These are phyloP conservation scores for Sporothrix inflata DNA, from an alignment of 2,329 filamentous ascomycete species.

Conservation along the genomic window DNA sequence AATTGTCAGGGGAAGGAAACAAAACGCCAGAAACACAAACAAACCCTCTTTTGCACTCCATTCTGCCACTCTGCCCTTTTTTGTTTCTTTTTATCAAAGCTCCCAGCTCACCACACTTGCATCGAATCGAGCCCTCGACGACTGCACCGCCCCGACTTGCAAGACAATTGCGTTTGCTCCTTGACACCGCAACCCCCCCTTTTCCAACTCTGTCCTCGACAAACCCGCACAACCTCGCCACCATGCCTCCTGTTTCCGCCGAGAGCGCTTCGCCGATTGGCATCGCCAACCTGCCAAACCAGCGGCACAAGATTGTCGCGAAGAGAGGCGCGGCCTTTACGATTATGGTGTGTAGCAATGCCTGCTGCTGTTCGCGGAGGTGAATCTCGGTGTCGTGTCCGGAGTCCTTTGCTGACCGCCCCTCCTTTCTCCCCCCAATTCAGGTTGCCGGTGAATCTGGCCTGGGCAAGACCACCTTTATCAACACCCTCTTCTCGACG, in stretches of 20 bases:
- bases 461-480: slow-evolving; percentile 98
- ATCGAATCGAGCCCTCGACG: slow-evolving; percentile 12
- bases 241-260: slow-evolving; percentile 60
- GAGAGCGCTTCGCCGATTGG: slow-evolving; percentile 70
- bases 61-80: slow-evolving; percentile 12
- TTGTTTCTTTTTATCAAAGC: slow-evolving; percentile 12
- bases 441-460: slow-evolving; percentile 98
- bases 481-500: slow-evolving; percentile 99
- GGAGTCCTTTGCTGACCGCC: slow-evolving; percentile 19
- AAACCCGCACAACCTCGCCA: slow-evolving; percentile 35
- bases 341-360: slow-evolving; percentile 78
- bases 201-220: slow-evolving; percentile 25
- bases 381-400: neutral
- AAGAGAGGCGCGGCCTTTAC: slow-evolving; percentile 96
- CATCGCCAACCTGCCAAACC: slow-evolving; percentile 74
- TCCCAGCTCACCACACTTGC: slow-evolving; percentile 8
- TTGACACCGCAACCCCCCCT: neutral
- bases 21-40: slow-evolving; percentile 32
- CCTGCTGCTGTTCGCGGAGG: neutral
- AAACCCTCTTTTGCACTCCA: slow-evolving; percentile 22
- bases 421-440: neutral
- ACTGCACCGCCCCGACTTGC: neutral
- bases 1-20: slow-evolving; percentile 28
- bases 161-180: neutral
- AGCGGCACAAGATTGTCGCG: slow-evolving; percentile 74